Evolutionary conservation across 1,139 yeast species (phyloP).

Genomic region (Yamadazyma triangularis): DNA sequence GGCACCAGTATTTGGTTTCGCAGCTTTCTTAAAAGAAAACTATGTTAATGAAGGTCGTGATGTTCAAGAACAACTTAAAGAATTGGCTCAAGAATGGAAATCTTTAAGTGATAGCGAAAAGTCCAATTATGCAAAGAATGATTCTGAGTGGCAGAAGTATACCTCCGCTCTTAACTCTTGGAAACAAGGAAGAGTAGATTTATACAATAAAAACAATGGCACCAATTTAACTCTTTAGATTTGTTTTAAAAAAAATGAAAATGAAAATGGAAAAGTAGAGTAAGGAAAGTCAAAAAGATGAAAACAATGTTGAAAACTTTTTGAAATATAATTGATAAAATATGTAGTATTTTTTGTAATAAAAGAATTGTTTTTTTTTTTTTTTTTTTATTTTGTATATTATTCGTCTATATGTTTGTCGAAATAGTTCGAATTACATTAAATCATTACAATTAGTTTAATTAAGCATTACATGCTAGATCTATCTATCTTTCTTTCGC

Average conservation of each 20-base stretch:
- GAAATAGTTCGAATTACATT: no score
- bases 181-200: slow-evolving; percentile 15
- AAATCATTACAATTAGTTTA: no score
- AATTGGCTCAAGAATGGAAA: slow-evolving; percentile 28
- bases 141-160: slow-evolving; percentile 16
- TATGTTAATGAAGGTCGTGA: slow-evolving; percentile 20
- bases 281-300: no score
- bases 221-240: slow-evolving; percentile 5
- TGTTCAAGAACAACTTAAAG: slow-evolving; percentile 20
- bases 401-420: no score
- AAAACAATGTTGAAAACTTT: no score
- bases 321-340: no score
- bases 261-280: no score
- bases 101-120: slow-evolving; percentile 26
- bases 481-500: slow-evolving; percentile 9
- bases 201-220: slow-evolving; percentile 9
- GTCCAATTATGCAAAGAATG: slow-evolving; percentile 19
- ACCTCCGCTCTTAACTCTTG: slow-evolving; percentile 21
- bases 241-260: no score
- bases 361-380: no score
- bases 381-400: no score
- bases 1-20: slow-evolving; percentile 27
- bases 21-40: slow-evolving; percentile 27
- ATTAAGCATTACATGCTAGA: no score
- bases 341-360: no score